Evolutionary conservation across 1,284 basidiomycete genomes (phyloP).

Genomic region (Ganoderma leucocontextum): DNA sequence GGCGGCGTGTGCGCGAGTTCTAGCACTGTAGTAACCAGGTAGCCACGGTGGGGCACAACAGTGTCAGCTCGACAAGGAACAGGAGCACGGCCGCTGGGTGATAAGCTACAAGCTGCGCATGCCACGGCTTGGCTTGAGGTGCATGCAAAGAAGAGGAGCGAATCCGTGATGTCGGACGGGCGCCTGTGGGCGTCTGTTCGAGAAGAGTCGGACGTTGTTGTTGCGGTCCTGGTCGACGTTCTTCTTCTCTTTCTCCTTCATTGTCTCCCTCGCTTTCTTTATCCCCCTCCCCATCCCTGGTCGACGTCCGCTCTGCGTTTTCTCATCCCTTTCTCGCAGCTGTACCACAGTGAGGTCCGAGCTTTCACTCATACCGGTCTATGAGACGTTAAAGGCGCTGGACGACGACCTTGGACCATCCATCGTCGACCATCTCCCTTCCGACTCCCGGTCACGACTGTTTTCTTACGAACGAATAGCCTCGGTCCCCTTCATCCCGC

Average conservation of each 20-base stretch:
- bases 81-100: background rate
- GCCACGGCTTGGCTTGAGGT: too few relatives aligned
- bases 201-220: constrained; percentile 14
- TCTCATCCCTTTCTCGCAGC: constrained; percentile 14
- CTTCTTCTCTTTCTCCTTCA: constrained; percentile 27
- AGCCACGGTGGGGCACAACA: background rate
- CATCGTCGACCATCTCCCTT: constrained; percentile 13
- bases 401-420: constrained; percentile 26
- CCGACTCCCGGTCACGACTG: constrained; percentile 20
- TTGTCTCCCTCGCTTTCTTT: constrained; percentile 23
- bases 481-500: constrained; percentile 5
- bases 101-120: too few relatives aligned
- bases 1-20: background rate
- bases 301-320: constrained; percentile 17
- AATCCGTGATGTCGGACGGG: background rate
- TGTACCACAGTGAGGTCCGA: constrained; percentile 16
- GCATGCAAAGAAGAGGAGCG: background rate
- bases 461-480: constrained; percentile 14
- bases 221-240: constrained; percentile 15
- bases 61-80: background rate
- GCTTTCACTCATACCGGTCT: constrained; percentile 30
- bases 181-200: constrained; percentile 12
- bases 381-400: constrained; percentile 31
- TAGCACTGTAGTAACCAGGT: background rate
- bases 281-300: constrained; percentile 16